Percentiles rank a stretch among this genome's conserved stretches.
Evolutionary conservation across 2,329 filamentous ascomycete species (phyloP).

Genomic region (Ustilaginoidea virens): DNA sequence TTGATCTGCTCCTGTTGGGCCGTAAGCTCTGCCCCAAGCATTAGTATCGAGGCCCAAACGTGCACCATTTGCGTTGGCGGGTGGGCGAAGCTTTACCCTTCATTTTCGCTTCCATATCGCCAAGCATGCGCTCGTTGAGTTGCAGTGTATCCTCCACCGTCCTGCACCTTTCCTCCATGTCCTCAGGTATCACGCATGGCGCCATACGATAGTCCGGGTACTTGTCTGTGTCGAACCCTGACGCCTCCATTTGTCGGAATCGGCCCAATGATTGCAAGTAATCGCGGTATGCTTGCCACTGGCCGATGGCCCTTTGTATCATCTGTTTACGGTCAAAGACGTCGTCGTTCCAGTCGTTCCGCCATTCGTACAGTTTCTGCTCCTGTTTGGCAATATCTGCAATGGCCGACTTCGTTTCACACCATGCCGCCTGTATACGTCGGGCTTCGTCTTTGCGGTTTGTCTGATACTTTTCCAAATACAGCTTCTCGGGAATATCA

Average conservation of each 20-base stretch:
- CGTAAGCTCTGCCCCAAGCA: slow-evolving; percentile 12
- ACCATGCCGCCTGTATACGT: slow-evolving; percentile 25
- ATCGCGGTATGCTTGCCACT: slow-evolving; percentile 16
- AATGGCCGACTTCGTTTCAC: slow-evolving; percentile 15
- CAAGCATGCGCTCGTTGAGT: slow-evolving; percentile 17
- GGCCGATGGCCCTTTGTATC: slow-evolving; percentile 14
- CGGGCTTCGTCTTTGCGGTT: slow-evolving; percentile 28
- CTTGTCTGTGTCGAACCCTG: slow-evolving; percentile 21
- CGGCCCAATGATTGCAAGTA: slow-evolving; percentile 21
- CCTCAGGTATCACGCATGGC: slow-evolving; percentile 19
- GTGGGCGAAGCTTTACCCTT: slow-evolving; percentile 24
- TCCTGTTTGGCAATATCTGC: slow-evolving; percentile 11
- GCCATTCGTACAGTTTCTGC: slow-evolving; percentile 12
- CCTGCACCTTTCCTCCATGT: slow-evolving; percentile 14
- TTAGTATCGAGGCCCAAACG: too few relatives aligned
- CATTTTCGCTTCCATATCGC: slow-evolving; percentile 18
- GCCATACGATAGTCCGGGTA: slow-evolving; percentile 24
- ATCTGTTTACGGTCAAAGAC: slow-evolving; percentile 15
- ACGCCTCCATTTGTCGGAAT: slow-evolving; percentile 21
- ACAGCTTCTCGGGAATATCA: slow-evolving; percentile 35
- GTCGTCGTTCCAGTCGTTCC: slow-evolving; percentile 12
- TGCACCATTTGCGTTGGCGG: too few relatives aligned
- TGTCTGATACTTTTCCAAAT: slow-evolving; percentile 37
- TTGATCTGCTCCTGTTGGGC: slow-evolving; percentile 16
- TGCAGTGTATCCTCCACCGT: slow-evolving; percentile 19